Evolutionary conservation across 208 protist genomes (phyloP).

Genomic region (Sergeia podlipaevii): DNA sequence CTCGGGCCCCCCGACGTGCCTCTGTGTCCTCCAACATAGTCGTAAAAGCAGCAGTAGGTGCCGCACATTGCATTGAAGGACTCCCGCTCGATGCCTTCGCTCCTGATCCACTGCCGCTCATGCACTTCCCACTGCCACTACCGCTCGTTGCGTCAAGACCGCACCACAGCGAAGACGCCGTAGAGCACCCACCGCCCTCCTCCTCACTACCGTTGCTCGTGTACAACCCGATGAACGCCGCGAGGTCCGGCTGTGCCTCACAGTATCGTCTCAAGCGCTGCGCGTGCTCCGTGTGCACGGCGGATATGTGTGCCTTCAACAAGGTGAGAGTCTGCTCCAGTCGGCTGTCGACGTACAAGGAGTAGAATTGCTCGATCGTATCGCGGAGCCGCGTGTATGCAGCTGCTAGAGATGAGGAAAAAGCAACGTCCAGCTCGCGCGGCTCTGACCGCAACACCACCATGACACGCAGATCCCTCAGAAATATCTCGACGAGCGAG

Average conservation of each 20-base stretch:
- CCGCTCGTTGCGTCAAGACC: too few species aligned
- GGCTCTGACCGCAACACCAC: conserved; percentile 20
- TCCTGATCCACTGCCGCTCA: too few species aligned
- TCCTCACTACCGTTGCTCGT: too few species aligned
- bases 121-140: too few species aligned
- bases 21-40: too few species aligned
- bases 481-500: conserved; percentile 24
- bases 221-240: background rate
- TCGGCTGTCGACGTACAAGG: conserved; percentile 23
- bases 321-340: background rate
- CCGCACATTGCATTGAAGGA: too few species aligned
- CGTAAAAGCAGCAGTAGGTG: too few species aligned
- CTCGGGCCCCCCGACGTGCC: too few species aligned
- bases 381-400: conserved; percentile 23
- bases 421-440: conserved; percentile 9
- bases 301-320: background rate
- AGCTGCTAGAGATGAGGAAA: conserved; percentile 10
- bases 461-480: conserved; percentile 37
- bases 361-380: conserved; percentile 10
- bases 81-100: too few species aligned
- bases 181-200: too few species aligned
- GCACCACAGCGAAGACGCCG: background rate
- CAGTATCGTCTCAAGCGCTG: background rate
- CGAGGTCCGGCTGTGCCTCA: background rate
- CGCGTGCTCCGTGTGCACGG: background rate